Evolutionary conservation across 1,139 yeast genomes (phyloP), one percentile per base, ranked within the genome.

Genomic region (Geotrichum europaeum): DNA sequence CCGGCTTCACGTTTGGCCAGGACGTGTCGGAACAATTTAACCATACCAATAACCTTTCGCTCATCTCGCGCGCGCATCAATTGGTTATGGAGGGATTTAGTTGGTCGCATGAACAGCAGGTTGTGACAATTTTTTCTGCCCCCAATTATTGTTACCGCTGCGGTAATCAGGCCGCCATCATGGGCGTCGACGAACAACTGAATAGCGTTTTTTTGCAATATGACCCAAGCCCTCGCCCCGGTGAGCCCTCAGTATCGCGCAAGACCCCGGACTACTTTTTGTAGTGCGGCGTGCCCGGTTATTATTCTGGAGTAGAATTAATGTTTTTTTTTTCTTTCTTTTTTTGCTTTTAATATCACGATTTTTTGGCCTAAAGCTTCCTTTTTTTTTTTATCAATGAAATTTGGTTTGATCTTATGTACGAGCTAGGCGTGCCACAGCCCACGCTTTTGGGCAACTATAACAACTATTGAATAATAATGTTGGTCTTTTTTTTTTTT

Each of bases 141-240:
- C 97, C 97, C 20, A 91, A 91, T 74, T 91, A 91, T 72, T 91
- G 96, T 75, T 91, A 88, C 72, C 79, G 97, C 77, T 91, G 97
- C 77, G 97, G 97, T 69, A 91, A 91, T 76, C 96, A 90, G 76
- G 97, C 97, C 47, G 97, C 97, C 36, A 89, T 91, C 65, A 89
- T 91, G 96, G 96, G 90, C 76, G 94, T 91, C 65, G 97, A 89
- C 73, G 97, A 90, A 76, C 86, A 85, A 72, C 65, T 73, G 63
- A 66, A 68, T 55, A 60, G 50, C 24, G 60, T 47, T 10, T 60
- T 60, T 45, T 55, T 54, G 25, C 97, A 91, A 75, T 91, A 91
- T 73, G 97, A 91, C 74, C 97, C 97, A 56, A 84, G 92, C 56
- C 91, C 92, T 62, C 85, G 97, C 77, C 96, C 96, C 32, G 97